Percentiles rank a stretch among this genome's conserved stretches.
phyloP scores from a whole-genome alignment of 257 asterid genomes.

The Eustoma russellianum region DNA sequence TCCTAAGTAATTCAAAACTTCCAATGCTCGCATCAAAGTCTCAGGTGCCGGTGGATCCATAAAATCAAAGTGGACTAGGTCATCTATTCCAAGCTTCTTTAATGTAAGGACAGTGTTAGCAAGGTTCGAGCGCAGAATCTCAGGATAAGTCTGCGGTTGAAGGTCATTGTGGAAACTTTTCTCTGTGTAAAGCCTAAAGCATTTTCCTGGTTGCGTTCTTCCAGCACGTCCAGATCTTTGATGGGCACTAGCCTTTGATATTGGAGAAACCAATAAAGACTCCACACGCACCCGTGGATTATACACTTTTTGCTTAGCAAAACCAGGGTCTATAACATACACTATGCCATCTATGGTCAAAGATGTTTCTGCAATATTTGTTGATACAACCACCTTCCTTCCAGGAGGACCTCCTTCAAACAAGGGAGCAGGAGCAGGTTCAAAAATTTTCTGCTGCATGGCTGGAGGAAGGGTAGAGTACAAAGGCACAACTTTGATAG shows the following conservation, averaged over 20 bases:
- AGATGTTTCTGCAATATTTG: slow-evolving; percentile 95
- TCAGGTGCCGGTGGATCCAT: slow-evolving; percentile 99
- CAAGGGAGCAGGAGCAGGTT: slow-evolving; percentile 89
- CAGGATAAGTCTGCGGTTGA: slow-evolving; percentile 92
- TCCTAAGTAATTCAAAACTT: slow-evolving; percentile 86
- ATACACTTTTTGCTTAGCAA: slow-evolving; percentile 86
- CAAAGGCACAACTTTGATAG: slow-evolving; percentile 72
- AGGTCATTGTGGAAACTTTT: slow-evolving; percentile 83
- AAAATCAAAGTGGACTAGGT: slow-evolving; percentile 90
- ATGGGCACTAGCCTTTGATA: slow-evolving; percentile 98
- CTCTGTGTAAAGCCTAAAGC: slow-evolving; percentile 90
- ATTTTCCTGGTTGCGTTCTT: slow-evolving; percentile 96
- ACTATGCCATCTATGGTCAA: slow-evolving; percentile 97
- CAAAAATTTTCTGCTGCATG: slow-evolving; percentile 98
- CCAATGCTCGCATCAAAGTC: slow-evolving; percentile 91
- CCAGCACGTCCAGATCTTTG: slow-evolving; percentile 99
- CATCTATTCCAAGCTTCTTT: slow-evolving; percentile 89
- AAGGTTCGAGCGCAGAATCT: slow-evolving; percentile 79
- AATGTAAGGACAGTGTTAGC: slow-evolving; percentile 88
- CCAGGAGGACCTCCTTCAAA: slow-evolving; percentile 89
- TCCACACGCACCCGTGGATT: slow-evolving; percentile 93
- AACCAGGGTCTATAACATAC: slow-evolving; percentile 95
- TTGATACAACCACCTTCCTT: slow-evolving; percentile 92
- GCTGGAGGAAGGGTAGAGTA: slow-evolving; percentile 97
- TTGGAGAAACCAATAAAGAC: slow-evolving; percentile 93